phyloP scores from a whole-genome alignment of 768 basidiomycete genomes.

The Mycena pura region DNA sequence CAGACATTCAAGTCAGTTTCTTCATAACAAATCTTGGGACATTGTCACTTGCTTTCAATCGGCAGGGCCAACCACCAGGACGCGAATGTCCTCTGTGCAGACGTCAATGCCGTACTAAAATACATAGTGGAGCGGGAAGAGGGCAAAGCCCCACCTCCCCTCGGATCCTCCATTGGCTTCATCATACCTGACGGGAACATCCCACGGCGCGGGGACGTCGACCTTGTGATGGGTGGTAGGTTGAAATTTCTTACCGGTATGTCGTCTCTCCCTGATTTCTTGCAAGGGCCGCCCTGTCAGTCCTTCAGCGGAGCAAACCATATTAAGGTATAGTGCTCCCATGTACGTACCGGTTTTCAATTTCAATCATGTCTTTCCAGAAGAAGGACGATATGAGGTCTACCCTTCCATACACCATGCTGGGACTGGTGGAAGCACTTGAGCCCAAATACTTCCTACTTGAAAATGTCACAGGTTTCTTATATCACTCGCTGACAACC shows the following conservation, averaged over 20 bases:
- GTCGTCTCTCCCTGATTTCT: neutral
- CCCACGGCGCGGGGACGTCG: slow-evolving; percentile 8
- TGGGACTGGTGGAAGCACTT: slow-evolving; percentile 57
- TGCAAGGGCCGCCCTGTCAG: slow-evolving; percentile 22
- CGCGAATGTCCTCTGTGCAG: neutral
- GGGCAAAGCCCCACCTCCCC: neutral
- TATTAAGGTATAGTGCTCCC: neutral
- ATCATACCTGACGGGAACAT: slow-evolving; percentile 3
- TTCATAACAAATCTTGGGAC: neutral
- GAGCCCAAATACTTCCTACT: slow-evolving; percentile 51
- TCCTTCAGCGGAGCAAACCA: slow-evolving; percentile 13
- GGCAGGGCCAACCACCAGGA: slow-evolving; percentile 14
- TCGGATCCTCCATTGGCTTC: neutral
- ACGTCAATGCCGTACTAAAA: slow-evolving; percentile 4
- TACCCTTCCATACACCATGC: slow-evolving; percentile 54
- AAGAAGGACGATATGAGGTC: slow-evolving; percentile 51
- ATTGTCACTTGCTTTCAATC: neutral
- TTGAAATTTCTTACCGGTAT: too few species aligned
- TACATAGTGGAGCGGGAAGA: neutral
- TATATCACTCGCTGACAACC: slow-evolving; percentile 42
- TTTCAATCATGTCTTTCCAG: slow-evolving; percentile 31
- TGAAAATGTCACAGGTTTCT: slow-evolving; percentile 57
- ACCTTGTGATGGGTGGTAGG: slow-evolving; percentile 1
- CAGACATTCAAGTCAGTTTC: slow-evolving; percentile 47
- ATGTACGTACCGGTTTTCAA: too few species aligned